Conservation (phyloP, 441 rosid species). For the Pelargonium cotyledonis region DNA sequence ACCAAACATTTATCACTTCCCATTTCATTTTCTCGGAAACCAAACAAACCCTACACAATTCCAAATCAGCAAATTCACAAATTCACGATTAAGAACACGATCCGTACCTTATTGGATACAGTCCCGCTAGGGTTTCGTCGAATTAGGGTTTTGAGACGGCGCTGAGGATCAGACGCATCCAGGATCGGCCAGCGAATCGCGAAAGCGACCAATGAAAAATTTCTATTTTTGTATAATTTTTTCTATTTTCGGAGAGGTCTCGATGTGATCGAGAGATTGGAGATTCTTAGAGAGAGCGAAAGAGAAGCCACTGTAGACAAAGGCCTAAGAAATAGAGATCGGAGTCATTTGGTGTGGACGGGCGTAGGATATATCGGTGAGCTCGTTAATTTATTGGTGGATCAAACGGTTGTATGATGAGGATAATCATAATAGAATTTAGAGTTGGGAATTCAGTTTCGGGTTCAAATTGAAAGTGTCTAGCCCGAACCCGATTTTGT, state of each 20-base stretch:
- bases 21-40: neutral
- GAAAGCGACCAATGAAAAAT: neutral
- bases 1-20: neutral
- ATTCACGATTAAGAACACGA: neutral
- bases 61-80: neutral
- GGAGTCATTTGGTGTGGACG: neutral
- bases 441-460: neutral
- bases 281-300: neutral
- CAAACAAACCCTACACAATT: neutral
- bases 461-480: too few relatives aligned
- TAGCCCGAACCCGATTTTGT: too few relatives aligned
- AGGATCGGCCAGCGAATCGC: neutral
- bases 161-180: neutral
- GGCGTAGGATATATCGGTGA: neutral
- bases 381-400: neutral
- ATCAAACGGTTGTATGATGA: too few relatives aligned
- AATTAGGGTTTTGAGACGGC: neutral
- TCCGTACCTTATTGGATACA: neutral
- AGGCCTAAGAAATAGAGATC: neutral
- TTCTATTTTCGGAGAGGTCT: neutral
- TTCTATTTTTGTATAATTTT: neutral
- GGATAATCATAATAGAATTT: too few relatives aligned
- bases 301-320: neutral
- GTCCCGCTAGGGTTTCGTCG: neutral
- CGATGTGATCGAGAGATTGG: conserved; percentile 24